These are phyloP conservation scores for Dipodascus geniculatus DNA, from an alignment of 805 yeast genomes.

Conservation along the genomic window DNA sequence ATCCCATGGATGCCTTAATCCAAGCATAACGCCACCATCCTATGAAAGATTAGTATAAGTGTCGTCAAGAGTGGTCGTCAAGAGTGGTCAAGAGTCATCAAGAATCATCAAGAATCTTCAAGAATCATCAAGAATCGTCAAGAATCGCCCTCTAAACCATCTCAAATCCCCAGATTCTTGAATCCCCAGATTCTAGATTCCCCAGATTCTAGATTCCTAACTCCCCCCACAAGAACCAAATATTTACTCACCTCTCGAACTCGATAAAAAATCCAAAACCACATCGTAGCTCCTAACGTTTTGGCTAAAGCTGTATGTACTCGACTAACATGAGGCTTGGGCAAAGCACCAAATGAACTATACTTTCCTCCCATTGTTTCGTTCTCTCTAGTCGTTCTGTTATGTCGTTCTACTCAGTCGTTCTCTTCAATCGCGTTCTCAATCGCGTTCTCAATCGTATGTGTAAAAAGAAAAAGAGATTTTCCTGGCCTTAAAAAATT, in stretches of 20 bases:
- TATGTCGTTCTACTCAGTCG: too few species aligned
- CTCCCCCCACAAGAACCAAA: too few species aligned
- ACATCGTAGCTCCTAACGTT: slow-evolving; percentile 71
- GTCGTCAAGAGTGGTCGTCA: not conserved
- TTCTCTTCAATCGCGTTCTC: too few species aligned
- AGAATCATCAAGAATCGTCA: too few species aligned
- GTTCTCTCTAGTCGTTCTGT: too few species aligned
- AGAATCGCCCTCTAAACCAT: not conserved
- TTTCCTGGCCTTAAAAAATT: not conserved
- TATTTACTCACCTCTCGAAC: slow-evolving; percentile 42
- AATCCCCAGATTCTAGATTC: too few species aligned
- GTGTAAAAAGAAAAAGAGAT: not conserved
- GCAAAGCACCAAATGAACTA: slow-evolving; percentile 42
- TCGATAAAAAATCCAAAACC: slow-evolving; percentile 82
- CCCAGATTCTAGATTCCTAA: not conserved
- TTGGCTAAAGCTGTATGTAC: slow-evolving; percentile 50
- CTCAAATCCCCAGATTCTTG: not conserved
- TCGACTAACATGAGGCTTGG: slow-evolving; percentile 53
- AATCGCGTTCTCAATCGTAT: too few species aligned
- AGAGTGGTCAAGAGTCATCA: not conserved
- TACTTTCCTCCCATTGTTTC: slow-evolving; percentile 13
- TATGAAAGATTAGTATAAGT: slow-evolving; percentile 6
- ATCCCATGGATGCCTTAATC: slow-evolving; percentile 32
- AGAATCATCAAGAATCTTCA: too few species aligned
- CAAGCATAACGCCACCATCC: slow-evolving; percentile 30